These are phyloP conservation scores for Yamadazyma aaseri DNA, from an alignment of 1,139 yeast species.

Conservation along the genomic window DNA sequence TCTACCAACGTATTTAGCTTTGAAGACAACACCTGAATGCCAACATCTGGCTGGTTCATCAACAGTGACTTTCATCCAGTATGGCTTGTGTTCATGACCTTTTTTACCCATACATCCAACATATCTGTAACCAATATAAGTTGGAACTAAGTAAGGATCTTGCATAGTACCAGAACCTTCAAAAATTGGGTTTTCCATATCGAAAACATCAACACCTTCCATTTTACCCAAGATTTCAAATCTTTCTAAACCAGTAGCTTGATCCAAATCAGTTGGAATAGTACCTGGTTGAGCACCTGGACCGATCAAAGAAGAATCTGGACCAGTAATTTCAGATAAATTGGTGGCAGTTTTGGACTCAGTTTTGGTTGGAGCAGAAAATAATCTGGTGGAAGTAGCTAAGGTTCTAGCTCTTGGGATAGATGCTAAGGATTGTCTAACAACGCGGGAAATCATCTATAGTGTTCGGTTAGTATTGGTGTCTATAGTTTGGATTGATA, in stretches of 20 bases:
- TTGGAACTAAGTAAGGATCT: slow-evolving; percentile 87
- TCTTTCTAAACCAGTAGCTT: slow-evolving; percentile 98
- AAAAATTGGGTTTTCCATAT: slow-evolving; percentile 81
- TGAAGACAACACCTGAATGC: slow-evolving; percentile 97
- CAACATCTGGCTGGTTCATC: slow-evolving; percentile 92
- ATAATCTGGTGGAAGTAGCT: slow-evolving; percentile 11
- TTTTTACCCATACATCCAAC: slow-evolving; percentile 94
- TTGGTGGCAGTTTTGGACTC: slow-evolving; percentile 59
- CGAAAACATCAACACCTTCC: slow-evolving; percentile 96
- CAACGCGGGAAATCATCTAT: slow-evolving; percentile 16
- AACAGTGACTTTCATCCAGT: slow-evolving; percentile 91
- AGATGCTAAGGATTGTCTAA: slow-evolving; percentile 11
- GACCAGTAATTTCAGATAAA: slow-evolving; percentile 78
- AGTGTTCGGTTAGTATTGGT: too few relatives aligned
- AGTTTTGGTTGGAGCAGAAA: slow-evolving; percentile 28
- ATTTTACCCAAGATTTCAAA: slow-evolving; percentile 89
- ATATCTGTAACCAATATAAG: slow-evolving; percentile 90
- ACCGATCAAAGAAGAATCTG: slow-evolving; percentile 75
- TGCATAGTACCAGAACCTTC: slow-evolving; percentile 85
- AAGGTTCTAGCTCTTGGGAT: slow-evolving; percentile 12
- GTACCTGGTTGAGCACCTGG: slow-evolving; percentile 82
- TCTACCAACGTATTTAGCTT: slow-evolving; percentile 85
- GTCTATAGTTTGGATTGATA: too few relatives aligned
- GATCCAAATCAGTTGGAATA: slow-evolving; percentile 91
- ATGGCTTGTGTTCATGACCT: slow-evolving; percentile 88